Evolutionary conservation across 2,329 filamentous ascomycete species (phyloP), one percentile per base, ranked within the genome.

Genomic region (Alternaria sp.): DNA sequence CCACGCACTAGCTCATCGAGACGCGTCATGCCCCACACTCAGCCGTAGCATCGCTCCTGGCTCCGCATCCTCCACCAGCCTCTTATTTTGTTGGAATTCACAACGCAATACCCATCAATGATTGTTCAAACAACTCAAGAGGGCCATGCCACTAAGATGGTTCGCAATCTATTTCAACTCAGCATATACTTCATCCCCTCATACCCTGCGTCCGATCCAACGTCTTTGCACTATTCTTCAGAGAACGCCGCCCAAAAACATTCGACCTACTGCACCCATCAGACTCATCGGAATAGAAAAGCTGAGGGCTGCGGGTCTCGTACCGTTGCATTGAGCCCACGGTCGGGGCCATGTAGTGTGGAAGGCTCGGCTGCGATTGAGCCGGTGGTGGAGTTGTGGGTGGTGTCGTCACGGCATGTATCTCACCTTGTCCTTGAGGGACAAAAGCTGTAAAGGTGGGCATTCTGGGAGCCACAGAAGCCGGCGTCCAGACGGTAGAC

Each of bases 1-100:
- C 54, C 47, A 57, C 12, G 20, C 30, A 53, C 49, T 53, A 41
- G 26, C 56, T 25, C 26, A 50, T 63, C 10, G 18, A 59, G 61
- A 49, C 58, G 58, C 61, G 58, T 64, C 61, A 64, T 51, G 41
- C 61, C 46, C 61, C 61, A 56, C 61, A 53, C 15, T 23, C 47
- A 30, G 6, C 37, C 12, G 46, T 28, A 21, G 21, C 25, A 28
- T 28, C 46, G 51, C 45, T 50, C 23, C 25, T 11, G 37, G n/a
- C 25, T 12, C 33, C 3, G 23, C n/a, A 44, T 23, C 30, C n/a
- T 49, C 21, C 28, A 51, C 18, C 15, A 25, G 53, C 23, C 5
- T 55, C 21, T 55, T 11, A 15, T 44, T 21, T n/a, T 21, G 28
- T 10, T 25, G 20, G 3, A 41, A 21, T 14, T 37, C 30, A 15